These are phyloP conservation scores for Herpetomonas muscarum DNA, from an alignment of 208 protist genomes.

Conservation along the genomic window DNA sequence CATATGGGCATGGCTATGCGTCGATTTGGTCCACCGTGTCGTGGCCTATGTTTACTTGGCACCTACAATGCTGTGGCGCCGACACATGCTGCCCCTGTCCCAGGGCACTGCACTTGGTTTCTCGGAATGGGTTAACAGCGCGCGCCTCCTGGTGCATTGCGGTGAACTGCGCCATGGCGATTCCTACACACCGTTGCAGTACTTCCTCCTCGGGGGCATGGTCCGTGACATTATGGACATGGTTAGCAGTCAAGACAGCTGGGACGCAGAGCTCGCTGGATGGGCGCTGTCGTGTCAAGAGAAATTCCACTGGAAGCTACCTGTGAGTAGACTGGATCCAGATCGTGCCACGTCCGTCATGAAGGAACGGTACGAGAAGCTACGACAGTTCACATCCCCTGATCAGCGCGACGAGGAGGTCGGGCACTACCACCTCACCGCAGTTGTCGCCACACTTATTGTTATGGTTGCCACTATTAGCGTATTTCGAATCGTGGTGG, in stretches of 20 bases:
- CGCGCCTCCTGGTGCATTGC: slow-evolving; percentile 36
- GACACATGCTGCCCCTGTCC: slow-evolving; percentile 40
- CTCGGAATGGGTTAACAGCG: slow-evolving; percentile 36
- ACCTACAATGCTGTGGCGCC: slow-evolving; percentile 37
- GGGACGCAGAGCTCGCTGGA: not conserved
- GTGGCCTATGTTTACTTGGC: slow-evolving; percentile 42
- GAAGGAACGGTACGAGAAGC: not conserved
- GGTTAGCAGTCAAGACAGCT: not conserved
- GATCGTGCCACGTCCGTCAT: not conserved
- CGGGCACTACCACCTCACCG: too few species aligned
- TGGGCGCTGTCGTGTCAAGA: not conserved
- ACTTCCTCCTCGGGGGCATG: not conserved
- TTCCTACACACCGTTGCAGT: too few species aligned
- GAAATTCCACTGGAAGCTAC: not conserved
- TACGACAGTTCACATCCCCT: not conserved
- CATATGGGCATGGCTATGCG: slow-evolving; percentile 27
- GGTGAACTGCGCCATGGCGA: not conserved
- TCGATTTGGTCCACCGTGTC: slow-evolving; percentile 38
- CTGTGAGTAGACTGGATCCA: not conserved
- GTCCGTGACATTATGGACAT: not conserved
- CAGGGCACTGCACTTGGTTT: slow-evolving; percentile 6
- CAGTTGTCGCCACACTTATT: too few species aligned
- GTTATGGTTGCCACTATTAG: too few species aligned
- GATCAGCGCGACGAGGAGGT: too few species aligned
- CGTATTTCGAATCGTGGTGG: too few species aligned